Base-by-base conservation (phyloP, 352 stramenopile species). In the Phytophthora sansomeana region DNA sequence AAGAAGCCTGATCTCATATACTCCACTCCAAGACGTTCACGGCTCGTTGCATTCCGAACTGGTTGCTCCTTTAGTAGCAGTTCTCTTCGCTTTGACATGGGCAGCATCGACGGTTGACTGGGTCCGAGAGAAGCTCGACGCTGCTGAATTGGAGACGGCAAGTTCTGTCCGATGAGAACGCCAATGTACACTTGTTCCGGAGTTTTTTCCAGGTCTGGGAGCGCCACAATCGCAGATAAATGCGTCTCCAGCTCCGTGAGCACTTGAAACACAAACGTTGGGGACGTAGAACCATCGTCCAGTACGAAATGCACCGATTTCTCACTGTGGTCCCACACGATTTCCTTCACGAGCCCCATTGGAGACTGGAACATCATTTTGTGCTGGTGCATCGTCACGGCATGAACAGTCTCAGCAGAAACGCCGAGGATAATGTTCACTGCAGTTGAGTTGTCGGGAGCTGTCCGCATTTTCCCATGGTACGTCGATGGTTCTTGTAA, bases 101-200 rank as follows among this genome's bases (percentile, higher is more conserved):
- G 63, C 8, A 93, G 43, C 35, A 64, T 50, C 1, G 60, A 11
- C 4, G 74, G 69, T n/a, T 32, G 59, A 32, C 13, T 65, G 13
- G 41, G 60, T 14, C 57, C 58, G 35, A 47, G 14, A 13, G 44
- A 62, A 16, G 17, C 36, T 14, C 83, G 74, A 5, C 80, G 81
- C 56, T 92, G 85, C 47, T 92, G 78, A 32, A 93, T 90, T 5
- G 84, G 81, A 2, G 83, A 90, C 4, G 85, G 81, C 1, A 87
- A 28, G 10, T 77, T 87, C 16, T 82, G 69, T 0, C 85, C 85
- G 5, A 87, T 75, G 10, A 91, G 77, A 19, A 90, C 83, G 11
- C 85, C 85, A 8, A 92, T 73, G 65, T 90, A 92, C 4, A 82
- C 52, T 62, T 90, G 78, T 17, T 87, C 77, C 0, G 81, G 85